Conservation (phyloP, 768 basidiomycete genomes). For the Tylopilus cervinicoccineus region DNA sequence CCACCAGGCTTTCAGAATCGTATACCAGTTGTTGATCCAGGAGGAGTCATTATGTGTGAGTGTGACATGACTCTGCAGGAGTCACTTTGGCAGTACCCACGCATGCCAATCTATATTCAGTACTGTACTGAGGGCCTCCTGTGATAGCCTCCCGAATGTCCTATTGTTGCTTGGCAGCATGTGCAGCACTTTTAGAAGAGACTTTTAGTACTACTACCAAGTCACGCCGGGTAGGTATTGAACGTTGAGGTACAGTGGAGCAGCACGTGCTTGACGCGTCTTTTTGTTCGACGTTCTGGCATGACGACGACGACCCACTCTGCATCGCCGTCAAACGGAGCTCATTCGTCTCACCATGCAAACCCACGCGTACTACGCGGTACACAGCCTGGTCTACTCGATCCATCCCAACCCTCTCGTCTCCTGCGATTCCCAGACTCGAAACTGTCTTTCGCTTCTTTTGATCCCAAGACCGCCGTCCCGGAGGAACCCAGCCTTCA, state of each 20-base stretch:
- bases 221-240: too few relatives aligned
- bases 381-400: constrained; percentile 58
- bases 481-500: constrained; percentile 36
- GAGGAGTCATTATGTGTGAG: neutral
- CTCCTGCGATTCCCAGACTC: constrained; percentile 59
- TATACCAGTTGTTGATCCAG: neutral
- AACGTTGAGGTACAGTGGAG: too few relatives aligned
- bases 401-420: constrained; percentile 56
- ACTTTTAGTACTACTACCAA: too few relatives aligned
- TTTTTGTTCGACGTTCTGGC: neutral
- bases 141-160: neutral
- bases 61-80: constrained; percentile 2
- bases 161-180: neutral
- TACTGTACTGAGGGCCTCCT: too few relatives aligned
- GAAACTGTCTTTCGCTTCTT: constrained; percentile 67
- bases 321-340: constrained; percentile 1
- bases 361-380: constrained; percentile 33
- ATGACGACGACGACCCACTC: constrained; percentile 12
- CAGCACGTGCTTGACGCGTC: constrained; percentile 19
- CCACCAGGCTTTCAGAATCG: neutral
- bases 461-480: constrained; percentile 65
- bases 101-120: too few relatives aligned
- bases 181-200: neutral
- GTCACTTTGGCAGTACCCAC: constrained; percentile 3
- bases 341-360: constrained; percentile 7